Conservation (phyloP, 306 rosid species). For the Cajanus cajan region DNA sequence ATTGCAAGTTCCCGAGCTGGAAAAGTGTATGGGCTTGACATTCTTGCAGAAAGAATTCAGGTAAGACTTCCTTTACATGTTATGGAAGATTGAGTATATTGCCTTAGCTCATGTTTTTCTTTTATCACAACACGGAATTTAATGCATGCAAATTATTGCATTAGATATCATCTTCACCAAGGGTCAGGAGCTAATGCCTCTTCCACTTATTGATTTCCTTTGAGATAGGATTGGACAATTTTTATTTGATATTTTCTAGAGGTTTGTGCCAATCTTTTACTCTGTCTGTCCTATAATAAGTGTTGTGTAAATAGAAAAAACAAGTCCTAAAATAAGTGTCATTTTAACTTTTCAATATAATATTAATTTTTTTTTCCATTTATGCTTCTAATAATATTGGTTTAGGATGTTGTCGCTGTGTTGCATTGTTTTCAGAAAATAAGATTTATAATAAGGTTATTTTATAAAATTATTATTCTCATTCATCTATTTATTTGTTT, state of each 20-base stretch:
- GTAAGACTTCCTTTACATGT: slow-evolving; percentile 36
- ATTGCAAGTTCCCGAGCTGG: slow-evolving; percentile 93
- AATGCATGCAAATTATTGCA: slow-evolving; percentile 7
- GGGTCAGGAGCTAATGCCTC: slow-evolving; percentile 8
- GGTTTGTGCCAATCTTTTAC: background rate
- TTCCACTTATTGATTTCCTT: background rate
- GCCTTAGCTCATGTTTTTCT: slow-evolving; percentile 7
- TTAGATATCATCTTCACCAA: background rate
- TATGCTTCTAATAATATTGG: no score
- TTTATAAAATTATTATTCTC: no score
- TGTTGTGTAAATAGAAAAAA: no score
- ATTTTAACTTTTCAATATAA: no score
- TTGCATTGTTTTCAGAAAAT: no score
- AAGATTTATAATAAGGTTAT: no score
- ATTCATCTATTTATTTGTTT: no score
- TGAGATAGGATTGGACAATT: background rate
- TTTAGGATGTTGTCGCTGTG: no score
- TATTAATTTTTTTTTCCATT: no score
- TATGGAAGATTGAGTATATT: background rate
- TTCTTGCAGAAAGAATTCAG: slow-evolving; percentile 74
- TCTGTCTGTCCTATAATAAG: no score
- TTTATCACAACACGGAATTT: background rate
- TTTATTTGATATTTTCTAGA: slow-evolving; percentile 11
- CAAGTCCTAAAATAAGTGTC: no score
- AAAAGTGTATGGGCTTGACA: slow-evolving; percentile 66